Evolutionary conservation across 257 asterid species (phyloP), one percentile per base, ranked within the genome.

Genomic region (Gentiana straminea): DNA sequence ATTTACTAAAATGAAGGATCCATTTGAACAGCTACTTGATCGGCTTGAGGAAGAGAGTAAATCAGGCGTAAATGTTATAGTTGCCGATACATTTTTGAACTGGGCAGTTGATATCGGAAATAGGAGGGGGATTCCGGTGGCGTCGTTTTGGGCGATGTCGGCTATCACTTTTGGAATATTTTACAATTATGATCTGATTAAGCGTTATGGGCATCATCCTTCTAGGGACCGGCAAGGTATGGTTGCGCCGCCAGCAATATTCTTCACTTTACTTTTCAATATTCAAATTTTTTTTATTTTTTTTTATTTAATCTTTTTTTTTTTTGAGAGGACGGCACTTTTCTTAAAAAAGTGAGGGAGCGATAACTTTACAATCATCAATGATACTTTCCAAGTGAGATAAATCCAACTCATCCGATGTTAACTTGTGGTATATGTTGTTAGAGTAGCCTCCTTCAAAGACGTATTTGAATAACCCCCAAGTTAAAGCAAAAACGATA

Each of bases 131-230:
- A 75, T 86, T 64, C 86, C 88, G 62, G 86, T 84, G 64, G 91
- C 91, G 8, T 74, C 82, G 8, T 56, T 81, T 15, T 86, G 94
- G 94, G 51, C 88, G 53, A 79, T 76, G 91, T 84, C 94, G 33
- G 79, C 81, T 0, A 55, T 76, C 3, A 82, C 75, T 3, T 86
- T 84, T 64, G 66, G 86, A 1, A 13, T 74, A 0, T 70, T 75
- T 68, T 60, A 79, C 74, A 81, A 84, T 68, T 74, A 64, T 70
- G 75, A 83, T 68, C 77, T 77, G 50, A 63, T 86, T 45, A 52
- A 41, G 3, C 59, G 38, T 11, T 77, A 79, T n/a, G 81, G 81
- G 35, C 77, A 86, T 32, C 70, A 71, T 57, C 84, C 86, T 0
- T 64, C 46, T 10, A 41, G 68, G 24, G 72, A 75, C 1, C 3